Percentiles rank a stretch among this genome's conserved stretches.
Evolutionary conservation across 768 basidiomycete species (phyloP).

Genomic region (Leccinum sublutescens): DNA sequence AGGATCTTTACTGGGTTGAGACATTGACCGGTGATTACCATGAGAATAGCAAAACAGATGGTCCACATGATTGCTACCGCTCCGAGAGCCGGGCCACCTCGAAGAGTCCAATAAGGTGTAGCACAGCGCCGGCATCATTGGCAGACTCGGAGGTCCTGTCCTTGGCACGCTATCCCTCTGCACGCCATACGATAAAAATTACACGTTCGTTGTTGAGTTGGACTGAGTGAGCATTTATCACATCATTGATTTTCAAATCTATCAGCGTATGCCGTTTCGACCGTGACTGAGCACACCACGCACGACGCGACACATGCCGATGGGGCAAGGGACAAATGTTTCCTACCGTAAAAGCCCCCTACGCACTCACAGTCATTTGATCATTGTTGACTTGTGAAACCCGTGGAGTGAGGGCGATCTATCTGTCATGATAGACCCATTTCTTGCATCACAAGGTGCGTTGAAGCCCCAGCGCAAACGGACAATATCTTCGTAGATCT

Average conservation of each 20-base stretch:
- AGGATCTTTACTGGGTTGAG: not conserved
- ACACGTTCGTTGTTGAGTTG: not conserved
- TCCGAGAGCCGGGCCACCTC: not conserved
- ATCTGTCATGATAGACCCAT: not conserved
- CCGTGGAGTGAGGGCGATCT: not conserved
- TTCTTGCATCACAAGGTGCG: not conserved
- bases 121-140: not conserved
- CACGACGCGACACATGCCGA: not conserved
- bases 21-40: constrained; percentile 6
- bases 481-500: not conserved
- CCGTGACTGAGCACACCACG: not conserved
- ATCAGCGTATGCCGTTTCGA: not conserved
- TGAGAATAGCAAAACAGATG: constrained; percentile 1
- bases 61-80: not conserved
- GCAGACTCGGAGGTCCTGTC: not conserved
- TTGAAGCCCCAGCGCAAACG: not conserved
- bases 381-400: not conserved
- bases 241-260: not conserved
- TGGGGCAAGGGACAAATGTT: constrained; percentile 6
- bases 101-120: not conserved
- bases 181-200: not conserved
- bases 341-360: too few species aligned
- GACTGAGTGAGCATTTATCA: not conserved
- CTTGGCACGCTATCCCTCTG: not conserved
- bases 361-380: too few species aligned